Base-by-base conservation (phyloP, 257 asterid genomes). In the Solanum tarapatanum region DNA sequence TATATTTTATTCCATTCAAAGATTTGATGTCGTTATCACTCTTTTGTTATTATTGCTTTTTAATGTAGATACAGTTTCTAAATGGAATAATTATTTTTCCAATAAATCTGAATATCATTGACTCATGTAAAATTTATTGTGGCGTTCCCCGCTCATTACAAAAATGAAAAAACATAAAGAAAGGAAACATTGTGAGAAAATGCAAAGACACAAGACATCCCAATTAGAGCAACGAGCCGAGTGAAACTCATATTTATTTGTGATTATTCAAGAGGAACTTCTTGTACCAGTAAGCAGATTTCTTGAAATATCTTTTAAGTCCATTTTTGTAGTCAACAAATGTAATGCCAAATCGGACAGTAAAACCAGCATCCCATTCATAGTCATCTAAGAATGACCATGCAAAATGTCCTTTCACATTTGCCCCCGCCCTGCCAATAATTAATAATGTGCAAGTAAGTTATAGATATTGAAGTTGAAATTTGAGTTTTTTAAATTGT, bases 311-410 rank as follows among this genome's bases (percentile, higher is more conserved):
- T 87, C 89, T 62, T 51, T 75, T 87, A 26, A 89, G 55, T 75
- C 84, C 88, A 5, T 89, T 87, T 62, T 45, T 77, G 84, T 33
- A 89, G 45, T 89, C 91, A 35, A 89, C 88, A 17, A 66, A 89
- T 2, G 58, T 75, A 32, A 87, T 43, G 37, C 89, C 91, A 68
- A 89, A 89, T n/a, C 91, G 80, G 12, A 87, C 87, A 28, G 91
- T 89, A 3, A 74, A 79, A 26, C 91, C 91, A 11, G 91, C 89
- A 51, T 89, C 89, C 91, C 91, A 89, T 84, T 89, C 91, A 84
- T 26, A 89, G 39, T 84, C 88, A 84, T 89, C 91, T 64, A 89
- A 39, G 19, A 84, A 87, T 23, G 91, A 72, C 91, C 91, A 89
- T 23, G 75, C 89, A 30, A 87, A 89, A 74, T 89, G 87, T 13